These are phyloP conservation scores for Schizothecium vesticola DNA, from an alignment of 495 filamentous ascomycete species.

Conservation along the genomic window DNA sequence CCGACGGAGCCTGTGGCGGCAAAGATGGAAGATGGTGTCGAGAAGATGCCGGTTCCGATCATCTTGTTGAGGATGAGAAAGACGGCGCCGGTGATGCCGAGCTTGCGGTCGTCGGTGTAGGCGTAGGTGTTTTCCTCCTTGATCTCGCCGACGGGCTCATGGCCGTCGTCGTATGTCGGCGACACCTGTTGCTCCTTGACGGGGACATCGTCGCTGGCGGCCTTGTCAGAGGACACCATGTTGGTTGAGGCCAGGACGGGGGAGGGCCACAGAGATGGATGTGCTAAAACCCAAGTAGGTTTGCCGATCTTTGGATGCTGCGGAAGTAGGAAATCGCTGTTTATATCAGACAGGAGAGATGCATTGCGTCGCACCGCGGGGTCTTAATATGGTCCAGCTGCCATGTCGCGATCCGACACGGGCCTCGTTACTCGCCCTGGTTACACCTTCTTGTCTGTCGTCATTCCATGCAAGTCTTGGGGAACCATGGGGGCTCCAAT, in stretches of 20 bases:
- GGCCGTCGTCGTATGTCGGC: conserved; percentile 6
- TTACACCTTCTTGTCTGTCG: background rate
- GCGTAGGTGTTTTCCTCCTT: conserved; percentile 37
- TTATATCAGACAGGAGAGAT: background rate
- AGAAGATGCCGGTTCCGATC: conserved; percentile 54
- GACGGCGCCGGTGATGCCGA: conserved; percentile 47
- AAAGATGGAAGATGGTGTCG: conserved; percentile 46
- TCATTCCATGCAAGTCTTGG: background rate
- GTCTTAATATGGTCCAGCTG: background rate
- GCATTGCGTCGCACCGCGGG: background rate
- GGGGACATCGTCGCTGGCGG: conserved; percentile 14
- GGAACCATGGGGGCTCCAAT: conserved; percentile 1
- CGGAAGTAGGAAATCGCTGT: background rate
- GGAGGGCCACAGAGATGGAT: background rate
- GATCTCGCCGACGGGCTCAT: conserved; percentile 19
- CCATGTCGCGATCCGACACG: background rate
- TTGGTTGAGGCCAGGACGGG: background rate
- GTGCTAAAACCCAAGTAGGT: background rate
- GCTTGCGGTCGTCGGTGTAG: conserved; percentile 44
- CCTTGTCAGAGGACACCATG: conserved; percentile 18
- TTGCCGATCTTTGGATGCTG: background rate
- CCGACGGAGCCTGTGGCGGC: conserved; percentile 38
- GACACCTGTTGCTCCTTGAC: background rate
- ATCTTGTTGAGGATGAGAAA: conserved; percentile 53
- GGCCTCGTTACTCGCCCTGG: background rate